phyloP scores from a whole-genome alignment of 139 green algal species.

The Closterium sp. region DNA sequence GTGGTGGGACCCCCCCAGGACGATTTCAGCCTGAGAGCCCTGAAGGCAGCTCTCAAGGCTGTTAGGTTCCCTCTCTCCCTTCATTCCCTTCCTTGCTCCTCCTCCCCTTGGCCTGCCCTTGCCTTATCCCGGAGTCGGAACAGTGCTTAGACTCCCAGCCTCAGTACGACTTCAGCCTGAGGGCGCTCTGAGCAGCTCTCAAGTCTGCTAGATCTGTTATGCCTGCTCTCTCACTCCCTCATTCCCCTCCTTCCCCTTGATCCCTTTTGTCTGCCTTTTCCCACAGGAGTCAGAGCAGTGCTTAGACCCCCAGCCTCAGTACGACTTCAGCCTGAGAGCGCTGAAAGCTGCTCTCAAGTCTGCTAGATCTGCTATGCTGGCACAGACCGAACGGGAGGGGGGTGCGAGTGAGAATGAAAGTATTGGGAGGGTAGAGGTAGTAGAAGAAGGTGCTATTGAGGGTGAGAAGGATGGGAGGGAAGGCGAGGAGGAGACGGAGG shows the following conservation, averaged over 20 bases:
- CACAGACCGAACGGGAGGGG: neutral
- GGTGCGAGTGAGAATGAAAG: neutral
- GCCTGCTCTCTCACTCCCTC: neutral
- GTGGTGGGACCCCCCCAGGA: too few species aligned
- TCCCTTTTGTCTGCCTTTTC: neutral
- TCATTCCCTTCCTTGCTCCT: too few species aligned
- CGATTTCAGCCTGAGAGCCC: too few species aligned
- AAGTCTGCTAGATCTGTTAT: neutral
- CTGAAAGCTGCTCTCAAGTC: slow-evolving; percentile 52
- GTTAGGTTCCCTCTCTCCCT: too few species aligned
- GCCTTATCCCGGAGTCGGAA: too few species aligned
- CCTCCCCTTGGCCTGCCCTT: too few species aligned
- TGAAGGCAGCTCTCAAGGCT: too few species aligned
- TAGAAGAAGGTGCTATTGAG: neutral
- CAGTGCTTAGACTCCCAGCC: slow-evolving; percentile 56
- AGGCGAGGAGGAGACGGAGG: neutral
- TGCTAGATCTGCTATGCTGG: neutral
- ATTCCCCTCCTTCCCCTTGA: neutral
- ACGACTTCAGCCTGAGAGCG: slow-evolving; percentile 70
- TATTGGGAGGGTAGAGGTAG: neutral
- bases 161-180: slow-evolving; percentile 73
- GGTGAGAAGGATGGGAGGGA: neutral
- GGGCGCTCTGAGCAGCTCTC: slow-evolving; percentile 57
- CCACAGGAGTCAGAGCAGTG: slow-evolving; percentile 37
- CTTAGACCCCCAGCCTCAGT: slow-evolving; percentile 61